Base-by-base conservation (phyloP, 2,329 filamentous ascomycete genomes). In the Blastomyces silverae region DNA sequence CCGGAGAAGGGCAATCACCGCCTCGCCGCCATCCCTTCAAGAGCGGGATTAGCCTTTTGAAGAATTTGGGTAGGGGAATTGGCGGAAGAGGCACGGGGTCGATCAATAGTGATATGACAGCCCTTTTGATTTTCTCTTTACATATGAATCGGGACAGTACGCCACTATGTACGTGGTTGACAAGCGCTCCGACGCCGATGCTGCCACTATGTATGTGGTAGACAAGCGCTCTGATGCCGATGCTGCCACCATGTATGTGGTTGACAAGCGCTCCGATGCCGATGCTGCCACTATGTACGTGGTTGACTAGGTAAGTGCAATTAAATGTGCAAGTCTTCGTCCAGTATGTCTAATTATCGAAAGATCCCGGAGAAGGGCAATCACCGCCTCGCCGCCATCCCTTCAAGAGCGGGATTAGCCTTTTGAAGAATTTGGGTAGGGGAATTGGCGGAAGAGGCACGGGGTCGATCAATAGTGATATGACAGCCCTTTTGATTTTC, bases 101-200 rank as follows among this genome's bases (percentile, higher is more conserved):
- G 50, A 10, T 28, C 50, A 25, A 25, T 28, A 52, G 8, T 7
- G 25, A 28, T 52, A 52, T 52, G 25, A 11, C 15, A 13, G 28
- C 28, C 28, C 28, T 42, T 11, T 2, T 25, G 10, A 3, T 28
- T 15, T 8, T 55, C 13, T 34, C 25, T 34, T 34, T 55, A 53
- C 11, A 5, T 55, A 8, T 34, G 28, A 55, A 55, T 55, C 25
- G 25, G n/a, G n/a, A n/a, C n/a, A n/a, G n/a, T n/a, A n/a, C 7
- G 57, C 57, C 37, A 60, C 37, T 46, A 10, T 10, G 2, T 60
- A 46, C 3, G n/a, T n/a, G n/a, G n/a, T n/a, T n/a, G 57, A 46
- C 25, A 60, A 60, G 39, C 57, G 57, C 13, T 44, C 57, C n/a
- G 57, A 60, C 5, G 37, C 57, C 3, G 57, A 60, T 46, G 57